Evolutionary conservation across 148 eudicot genomes (phyloP).

Genomic region (Nyssa sinensis): DNA sequence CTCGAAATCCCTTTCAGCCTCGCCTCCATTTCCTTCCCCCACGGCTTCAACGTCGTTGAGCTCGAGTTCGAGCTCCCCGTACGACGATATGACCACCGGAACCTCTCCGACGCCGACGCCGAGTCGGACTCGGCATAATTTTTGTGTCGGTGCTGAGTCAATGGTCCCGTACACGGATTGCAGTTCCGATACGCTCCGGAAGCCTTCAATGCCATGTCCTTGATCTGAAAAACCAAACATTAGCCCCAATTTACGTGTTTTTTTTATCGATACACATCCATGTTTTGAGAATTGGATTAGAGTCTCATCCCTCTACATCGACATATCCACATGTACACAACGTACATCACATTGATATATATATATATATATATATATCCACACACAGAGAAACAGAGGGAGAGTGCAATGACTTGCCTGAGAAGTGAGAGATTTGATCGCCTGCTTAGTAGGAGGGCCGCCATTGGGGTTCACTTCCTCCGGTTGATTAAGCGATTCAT

Average conservation of each 20-base stretch:
- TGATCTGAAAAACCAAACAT: constrained; percentile 38
- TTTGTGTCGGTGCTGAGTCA: constrained; percentile 21
- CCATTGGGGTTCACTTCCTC: constrained; percentile 34
- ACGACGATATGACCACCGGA: constrained; percentile 54
- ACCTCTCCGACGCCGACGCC: constrained; percentile 49
- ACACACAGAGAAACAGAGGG: neutral
- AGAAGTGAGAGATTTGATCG: constrained; percentile 66
- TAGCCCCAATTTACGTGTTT: neutral
- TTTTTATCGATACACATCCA: too few relatives aligned
- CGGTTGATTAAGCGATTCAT: constrained; percentile 41
- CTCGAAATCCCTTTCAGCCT: constrained; percentile 80
- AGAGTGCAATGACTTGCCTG: constrained; percentile 40
- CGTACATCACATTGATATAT: neutral
- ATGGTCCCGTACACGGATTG: constrained; percentile 51
- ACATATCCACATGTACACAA: too few relatives aligned
- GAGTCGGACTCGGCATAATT: constrained; percentile 31
- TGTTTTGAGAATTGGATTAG: too few relatives aligned
- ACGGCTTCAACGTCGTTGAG: constrained; percentile 51
- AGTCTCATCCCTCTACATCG: too few relatives aligned
- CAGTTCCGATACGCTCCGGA: constrained; percentile 71
- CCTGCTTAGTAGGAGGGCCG: constrained; percentile 46
- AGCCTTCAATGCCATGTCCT: constrained; percentile 82
- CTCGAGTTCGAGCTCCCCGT: constrained; percentile 72
- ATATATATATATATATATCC: neutral
- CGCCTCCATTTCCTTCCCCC: constrained; percentile 98